Conservation (phyloP, 202 grass and related monocot species). For the Elaeis oleifera region DNA sequence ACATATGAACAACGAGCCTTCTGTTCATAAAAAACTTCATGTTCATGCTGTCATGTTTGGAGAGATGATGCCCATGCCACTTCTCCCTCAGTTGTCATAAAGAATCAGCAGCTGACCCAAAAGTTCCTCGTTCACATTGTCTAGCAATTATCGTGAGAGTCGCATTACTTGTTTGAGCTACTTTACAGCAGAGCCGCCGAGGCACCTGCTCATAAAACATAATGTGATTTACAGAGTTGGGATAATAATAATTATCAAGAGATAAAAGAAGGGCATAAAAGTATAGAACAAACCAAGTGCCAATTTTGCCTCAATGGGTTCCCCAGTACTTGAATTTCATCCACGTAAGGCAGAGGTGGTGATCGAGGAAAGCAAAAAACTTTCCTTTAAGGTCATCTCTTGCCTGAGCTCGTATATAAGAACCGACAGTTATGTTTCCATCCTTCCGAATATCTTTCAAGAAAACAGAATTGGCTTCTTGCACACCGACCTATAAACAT, state of each 20-base stretch:
- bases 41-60: constrained; percentile 22
- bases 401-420: constrained; percentile 45
- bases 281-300: constrained; percentile 73
- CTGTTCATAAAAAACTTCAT: constrained; percentile 34
- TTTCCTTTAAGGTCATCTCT: constrained; percentile 81
- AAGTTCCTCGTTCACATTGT: constrained; percentile 61
- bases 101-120: constrained; percentile 79
- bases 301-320: constrained; percentile 73
- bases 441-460: constrained; percentile 73
- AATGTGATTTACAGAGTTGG: no score
- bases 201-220: constrained; percentile 49
- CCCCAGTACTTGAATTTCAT: constrained; percentile 55
- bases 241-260: neutral
- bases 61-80: constrained; percentile 35
- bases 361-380: constrained; percentile 77
- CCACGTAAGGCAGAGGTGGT: constrained; percentile 59
- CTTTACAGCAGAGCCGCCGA: constrained; percentile 70
- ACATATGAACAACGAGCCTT: neutral
- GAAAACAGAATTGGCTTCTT: constrained; percentile 81
- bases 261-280: neutral
- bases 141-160: constrained; percentile 60
- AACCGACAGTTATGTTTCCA: constrained; percentile 58
- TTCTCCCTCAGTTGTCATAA: constrained; percentile 43
- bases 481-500: constrained; percentile 73
- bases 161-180: constrained; percentile 52